Base-by-base conservation (phyloP, 352 stramenopile species). In the Globisporangium parvum region DNA sequence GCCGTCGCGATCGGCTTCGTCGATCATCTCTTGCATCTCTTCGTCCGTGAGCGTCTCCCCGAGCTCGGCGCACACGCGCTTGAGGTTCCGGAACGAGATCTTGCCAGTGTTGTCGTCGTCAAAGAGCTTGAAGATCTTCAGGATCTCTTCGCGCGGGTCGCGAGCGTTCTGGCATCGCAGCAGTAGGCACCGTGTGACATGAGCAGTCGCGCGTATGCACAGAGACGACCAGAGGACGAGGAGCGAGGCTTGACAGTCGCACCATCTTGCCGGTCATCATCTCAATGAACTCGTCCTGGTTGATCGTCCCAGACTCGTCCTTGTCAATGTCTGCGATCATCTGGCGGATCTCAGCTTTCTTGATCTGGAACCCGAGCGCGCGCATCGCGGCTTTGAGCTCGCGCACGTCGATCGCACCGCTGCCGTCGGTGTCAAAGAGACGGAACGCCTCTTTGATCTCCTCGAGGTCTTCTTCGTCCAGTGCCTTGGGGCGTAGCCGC, bases 81-180 rank as follows among this genome's bases (percentile, higher is more conserved):
- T 98, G 47, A 98, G 76, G 60, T 98, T 98, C 37, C 88, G 81
- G 69, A 98, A 98, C 31, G 88, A 96, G 53, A 98, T 98, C 52
- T 95, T 96, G 18, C 93, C 93, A 20, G 92, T 98, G 55, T 89
- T 85, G 59, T 98, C 93, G 53, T 98, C 92, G 65, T 98, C 93
- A 62, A 98, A 98, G n/a, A 98, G 84, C 46, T 82, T 71, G 57
- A 98, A 98, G 56, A 98, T 94, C 74, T 98, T 98, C 47, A 76
- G 66, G 61, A 97, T 95, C 60, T 98, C 91, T 51, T 98, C 92
- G 4, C 86, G 71, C 21, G 87, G 76, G 60, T 98, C 92, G 28
- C 91, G 59, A 23, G 83, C 78, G 60, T 88, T 94, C 77, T 87
- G 51, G 3, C 18, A 18, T 52, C 17, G 23, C 2, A 51, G 31